Evolutionary conservation across 83 land plant genomes (phyloP), one percentile per base, ranked within the genome.

Genomic region (Larix sibirica): DNA sequence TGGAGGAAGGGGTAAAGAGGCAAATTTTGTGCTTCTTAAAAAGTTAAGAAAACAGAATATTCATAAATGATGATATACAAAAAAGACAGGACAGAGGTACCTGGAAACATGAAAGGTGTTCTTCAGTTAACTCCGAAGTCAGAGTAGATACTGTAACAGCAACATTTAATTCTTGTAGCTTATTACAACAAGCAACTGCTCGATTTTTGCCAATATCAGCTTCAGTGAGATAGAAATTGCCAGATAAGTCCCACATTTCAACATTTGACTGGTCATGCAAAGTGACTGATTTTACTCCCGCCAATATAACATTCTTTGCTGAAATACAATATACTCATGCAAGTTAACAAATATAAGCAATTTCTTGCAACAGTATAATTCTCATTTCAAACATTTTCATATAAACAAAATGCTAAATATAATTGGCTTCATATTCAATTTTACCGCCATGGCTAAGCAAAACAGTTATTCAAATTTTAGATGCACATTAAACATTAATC

Each of bases 251-350:
- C 97, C 95, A 95, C 82, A 89, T 61, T 66, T 91, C 92, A 31
- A 95, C 95, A 18, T 24, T 38, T 31, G 85, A 89, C 77, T 90
- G 88, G 81, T 95, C 97, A 80, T 95, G 97, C 83, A 95, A 79
- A 36, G 95, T 90, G 73, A 95, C 91, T 62, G 96, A 95, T 80
- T 91, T 91, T 18, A 95, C 97, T 38, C 97, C 97, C 20, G 96
- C 95, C 76, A 94, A 88, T 74, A 94, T 87, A 21, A 94, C 87
- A 75, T 94, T 94, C 80, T 94, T 94, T 18, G 96, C 95, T 94
- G 96, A 85, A 89, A 85, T 23, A 54, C 31, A 76, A 54, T 24
- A 17, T 76, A 23, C 31, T 18, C 13, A 24, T 24, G 13, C 47
- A 76, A 76, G 79, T 76, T 31, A 76, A 54, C 59, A 76, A 50